Percentiles rank a stretch among this genome's conserved stretches.
Evolutionary conservation across 352 stramenopile genomes (phyloP).

Genomic region (Phytophthora palmivora): DNA sequence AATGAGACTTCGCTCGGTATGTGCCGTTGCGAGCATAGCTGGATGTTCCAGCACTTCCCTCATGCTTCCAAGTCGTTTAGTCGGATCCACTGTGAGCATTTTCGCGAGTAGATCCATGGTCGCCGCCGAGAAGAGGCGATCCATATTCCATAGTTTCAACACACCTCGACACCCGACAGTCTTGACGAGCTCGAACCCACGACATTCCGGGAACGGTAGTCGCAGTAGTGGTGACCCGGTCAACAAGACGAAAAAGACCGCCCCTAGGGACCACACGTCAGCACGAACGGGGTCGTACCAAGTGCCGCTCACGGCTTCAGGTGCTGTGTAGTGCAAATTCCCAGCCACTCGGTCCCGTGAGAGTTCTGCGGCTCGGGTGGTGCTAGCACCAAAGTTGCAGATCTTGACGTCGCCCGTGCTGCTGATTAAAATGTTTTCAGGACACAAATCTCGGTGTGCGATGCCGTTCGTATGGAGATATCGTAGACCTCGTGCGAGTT

Average conservation of each 20-base stretch:
- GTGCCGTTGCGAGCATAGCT: conserved; percentile 47
- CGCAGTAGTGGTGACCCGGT: conserved; percentile 65
- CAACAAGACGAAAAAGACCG: conserved; percentile 76
- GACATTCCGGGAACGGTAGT: conserved; percentile 49
- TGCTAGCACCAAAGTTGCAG: conserved; percentile 66
- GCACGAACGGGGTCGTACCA: conserved; percentile 65
- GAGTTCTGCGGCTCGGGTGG: conserved; percentile 31
- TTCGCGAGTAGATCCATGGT: conserved; percentile 50
- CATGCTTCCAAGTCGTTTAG: conserved; percentile 38
- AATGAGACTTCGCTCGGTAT: conserved; percentile 35
- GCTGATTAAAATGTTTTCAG: conserved; percentile 61
- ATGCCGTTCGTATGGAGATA: conserved; percentile 56
- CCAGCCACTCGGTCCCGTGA: conserved; percentile 50
- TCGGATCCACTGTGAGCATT: conserved; percentile 49
- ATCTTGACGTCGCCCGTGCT: conserved; percentile 51
- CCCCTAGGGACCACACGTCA: conserved; percentile 78
- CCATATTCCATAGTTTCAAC: conserved; percentile 56
- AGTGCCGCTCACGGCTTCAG: conserved; percentile 51
- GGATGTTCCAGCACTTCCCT: conserved; percentile 48
- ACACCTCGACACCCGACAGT: conserved; percentile 51
- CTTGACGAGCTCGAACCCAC: conserved; percentile 52
- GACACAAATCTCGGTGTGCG: conserved; percentile 62
- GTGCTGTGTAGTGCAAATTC: conserved; percentile 70
- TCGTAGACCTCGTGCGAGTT: conserved; percentile 48
- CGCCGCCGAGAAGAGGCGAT: conserved; percentile 43